phyloP scores from a whole-genome alignment of 768 basidiomycete species.

The Tricholoma saponaceum region DNA sequence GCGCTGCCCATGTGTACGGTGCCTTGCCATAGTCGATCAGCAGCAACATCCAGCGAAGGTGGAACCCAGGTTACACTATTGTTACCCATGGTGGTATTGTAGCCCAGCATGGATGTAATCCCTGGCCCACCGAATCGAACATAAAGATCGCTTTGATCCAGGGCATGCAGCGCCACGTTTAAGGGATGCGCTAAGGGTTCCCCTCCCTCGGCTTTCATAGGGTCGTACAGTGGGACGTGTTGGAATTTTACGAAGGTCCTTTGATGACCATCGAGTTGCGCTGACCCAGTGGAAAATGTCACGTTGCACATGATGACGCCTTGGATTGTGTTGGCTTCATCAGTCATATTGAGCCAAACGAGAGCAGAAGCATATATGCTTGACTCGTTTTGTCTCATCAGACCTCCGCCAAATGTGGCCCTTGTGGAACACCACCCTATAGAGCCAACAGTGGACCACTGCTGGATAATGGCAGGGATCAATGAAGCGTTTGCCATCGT shows the following conservation, averaged over 20 bases:
- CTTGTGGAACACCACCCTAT: too few species aligned
- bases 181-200: neutral
- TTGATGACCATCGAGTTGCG: neutral
- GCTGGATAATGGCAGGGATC: too few species aligned
- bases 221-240: neutral
- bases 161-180: neutral
- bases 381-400: neutral
- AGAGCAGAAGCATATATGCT: neutral
- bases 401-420: too few species aligned
- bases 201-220: neutral
- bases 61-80: neutral
- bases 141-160: neutral
- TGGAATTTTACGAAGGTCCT: neutral
- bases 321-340: neutral
- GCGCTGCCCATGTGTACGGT: neutral
- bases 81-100: neutral
- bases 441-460: too few species aligned
- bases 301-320: neutral
- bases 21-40: neutral
- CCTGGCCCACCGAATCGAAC: neutral
- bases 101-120: neutral
- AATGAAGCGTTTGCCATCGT: too few species aligned
- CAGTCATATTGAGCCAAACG: neutral
- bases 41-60: neutral
- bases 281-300: neutral